Evolutionary conservation across 2,329 filamentous ascomycete genomes (phyloP).

Genomic region (Dactylellina leptospora): DNA sequence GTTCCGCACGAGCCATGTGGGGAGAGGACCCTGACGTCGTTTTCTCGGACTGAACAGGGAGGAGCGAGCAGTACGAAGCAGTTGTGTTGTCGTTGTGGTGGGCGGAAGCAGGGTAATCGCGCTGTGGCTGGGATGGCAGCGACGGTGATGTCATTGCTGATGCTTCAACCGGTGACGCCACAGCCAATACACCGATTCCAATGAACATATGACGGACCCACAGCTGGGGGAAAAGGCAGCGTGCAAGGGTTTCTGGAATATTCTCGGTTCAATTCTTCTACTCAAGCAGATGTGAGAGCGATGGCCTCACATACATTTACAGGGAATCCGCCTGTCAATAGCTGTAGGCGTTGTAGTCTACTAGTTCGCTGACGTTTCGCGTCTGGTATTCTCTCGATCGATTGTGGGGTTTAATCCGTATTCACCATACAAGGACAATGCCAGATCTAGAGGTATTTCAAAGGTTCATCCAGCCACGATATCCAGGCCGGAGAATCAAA

Average conservation of each 20-base stretch:
- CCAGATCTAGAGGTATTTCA: too few species aligned
- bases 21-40: slow-evolving; percentile 40
- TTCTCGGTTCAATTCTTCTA: slow-evolving; percentile 4
- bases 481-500: neutral
- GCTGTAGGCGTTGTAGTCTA: neutral
- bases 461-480: too few species aligned
- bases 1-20: slow-evolving; percentile 35
- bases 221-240: neutral
- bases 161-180: slow-evolving; percentile 23
- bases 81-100: slow-evolving; percentile 43
- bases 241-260: slow-evolving; percentile 13
- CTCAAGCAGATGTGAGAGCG: neutral
- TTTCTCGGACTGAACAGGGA: neutral
- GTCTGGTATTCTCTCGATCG: too few species aligned
- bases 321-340: slow-evolving; percentile 4
- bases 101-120: slow-evolving; percentile 7
- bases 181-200: neutral
- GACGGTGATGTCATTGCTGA: slow-evolving; percentile 33
- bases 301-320: neutral
- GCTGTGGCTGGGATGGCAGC: too few species aligned
- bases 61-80: neutral
- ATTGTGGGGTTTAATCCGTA: too few species aligned
- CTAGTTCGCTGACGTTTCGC: slow-evolving; percentile 8
- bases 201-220: too few species aligned
- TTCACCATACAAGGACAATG: too few species aligned